Percentiles rank a stretch among this genome's conserved stretches.
Evolutionary conservation across 805 yeast species (phyloP).

Genomic region (Metschnikowia reukaufii): DNA sequence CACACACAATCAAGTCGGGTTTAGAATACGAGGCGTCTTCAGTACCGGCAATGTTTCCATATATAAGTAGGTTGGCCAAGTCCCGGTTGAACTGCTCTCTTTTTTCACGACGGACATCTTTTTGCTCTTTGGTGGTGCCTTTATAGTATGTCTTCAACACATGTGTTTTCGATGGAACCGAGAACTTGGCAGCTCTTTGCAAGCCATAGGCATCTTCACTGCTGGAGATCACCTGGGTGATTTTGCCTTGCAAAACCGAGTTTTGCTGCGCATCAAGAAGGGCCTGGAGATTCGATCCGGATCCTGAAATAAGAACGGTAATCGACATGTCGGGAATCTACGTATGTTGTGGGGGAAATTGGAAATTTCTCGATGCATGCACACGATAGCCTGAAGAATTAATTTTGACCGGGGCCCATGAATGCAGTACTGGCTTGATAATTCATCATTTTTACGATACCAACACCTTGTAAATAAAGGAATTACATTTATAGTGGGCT

Average conservation of each 20-base stretch:
- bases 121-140: constrained; percentile 70
- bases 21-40: constrained; percentile 34
- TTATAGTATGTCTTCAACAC: constrained; percentile 70
- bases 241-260: constrained; percentile 48
- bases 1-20: constrained; percentile 92
- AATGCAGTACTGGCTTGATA: constrained; percentile 7
- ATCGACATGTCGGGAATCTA: constrained; percentile 30
- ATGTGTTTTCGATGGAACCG: constrained; percentile 73
- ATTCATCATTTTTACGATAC: neutral
- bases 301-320: constrained; percentile 87
- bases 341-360: neutral
- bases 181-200: constrained; percentile 66
- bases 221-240: constrained; percentile 82
- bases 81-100: constrained; percentile 76
- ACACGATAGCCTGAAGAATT: constrained; percentile 1
- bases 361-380: constrained; percentile 1
- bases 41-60: constrained; percentile 43
- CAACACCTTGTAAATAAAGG: neutral
- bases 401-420: constrained; percentile 5
- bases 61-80: constrained; percentile 64
- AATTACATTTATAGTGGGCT: neutral
- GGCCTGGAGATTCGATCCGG: constrained; percentile 95
- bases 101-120: constrained; percentile 53
- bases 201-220: constrained; percentile 85
- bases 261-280: constrained; percentile 68